Conservation (phyloP, 2,329 filamentous ascomycete genomes). For the Akanthomyces uredinophilus region DNA sequence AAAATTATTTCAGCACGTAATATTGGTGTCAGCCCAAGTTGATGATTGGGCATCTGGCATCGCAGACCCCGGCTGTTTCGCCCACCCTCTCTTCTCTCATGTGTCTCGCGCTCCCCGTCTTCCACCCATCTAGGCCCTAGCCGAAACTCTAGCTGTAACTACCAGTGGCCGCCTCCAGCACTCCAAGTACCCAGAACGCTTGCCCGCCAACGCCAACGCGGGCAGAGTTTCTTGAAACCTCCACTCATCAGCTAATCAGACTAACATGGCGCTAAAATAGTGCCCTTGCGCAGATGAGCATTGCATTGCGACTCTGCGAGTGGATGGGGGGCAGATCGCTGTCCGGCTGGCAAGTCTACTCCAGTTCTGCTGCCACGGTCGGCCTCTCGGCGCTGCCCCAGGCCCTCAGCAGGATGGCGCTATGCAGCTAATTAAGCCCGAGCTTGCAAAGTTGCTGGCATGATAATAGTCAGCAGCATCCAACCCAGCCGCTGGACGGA, state of each 20-base stretch:
- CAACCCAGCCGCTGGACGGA: background rate
- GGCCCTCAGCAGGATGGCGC: background rate
- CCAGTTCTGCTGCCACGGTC: background rate
- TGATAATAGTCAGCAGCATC: conserved; percentile 1
- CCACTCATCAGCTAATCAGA: background rate
- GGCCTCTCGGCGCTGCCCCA: background rate
- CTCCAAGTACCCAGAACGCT: no score
- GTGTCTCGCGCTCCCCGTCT: background rate
- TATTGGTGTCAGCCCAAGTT: no score
- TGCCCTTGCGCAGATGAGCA: background rate
- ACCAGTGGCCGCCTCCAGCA: no score
- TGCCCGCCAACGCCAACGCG: no score
- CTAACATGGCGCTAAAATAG: background rate
- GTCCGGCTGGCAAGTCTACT: background rate
- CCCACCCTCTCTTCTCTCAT: background rate
- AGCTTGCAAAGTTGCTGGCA: background rate
- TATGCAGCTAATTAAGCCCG: background rate
- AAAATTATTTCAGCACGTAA: background rate
- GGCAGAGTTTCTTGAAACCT: background rate
- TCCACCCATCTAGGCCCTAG: background rate
- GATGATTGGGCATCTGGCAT: background rate
- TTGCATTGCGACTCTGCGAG: background rate
- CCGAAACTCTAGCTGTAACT: background rate
- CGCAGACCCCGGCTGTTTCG: background rate
- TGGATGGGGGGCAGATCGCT: background rate